Evolutionary conservation across 2,329 filamentous ascomycete genomes (phyloP), one percentile per base, ranked within the genome.

Genomic region (Geosmithia putterillii): DNA sequence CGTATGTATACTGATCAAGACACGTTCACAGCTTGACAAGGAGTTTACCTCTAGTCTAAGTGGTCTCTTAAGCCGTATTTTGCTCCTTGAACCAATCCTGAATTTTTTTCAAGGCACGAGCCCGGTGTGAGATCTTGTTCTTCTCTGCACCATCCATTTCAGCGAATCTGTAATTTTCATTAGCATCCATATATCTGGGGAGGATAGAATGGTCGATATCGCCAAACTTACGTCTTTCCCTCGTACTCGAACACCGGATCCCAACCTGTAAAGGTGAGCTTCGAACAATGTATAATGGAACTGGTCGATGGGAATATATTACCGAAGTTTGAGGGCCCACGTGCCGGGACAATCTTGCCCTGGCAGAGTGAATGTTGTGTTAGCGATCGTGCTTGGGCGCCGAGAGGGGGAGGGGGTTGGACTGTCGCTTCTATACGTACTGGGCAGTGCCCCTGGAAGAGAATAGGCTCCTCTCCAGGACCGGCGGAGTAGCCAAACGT

Each of bases 201-300:
- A 14, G 28, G 28, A 32, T 12, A 12, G 28, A 32, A 14, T 25
- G 6, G 10, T 8, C 14, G n/a, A 20, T 7, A 5, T 8, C 22
- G 20, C 15, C 20, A 35, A 37, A 63, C 73, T 57, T 60, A 78
- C 67, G 92, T 98, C 64, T 86, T 70, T 37, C 89, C 89, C 50
- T 94, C 75, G 52, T 94, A 90, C 65, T 98, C 92, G 55, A 98
- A 98, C 50, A 94, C 83, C 2, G 92, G 79, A 61, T 98, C 92
- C 92, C 92, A 98, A 39, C 90, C 89, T 94, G 40, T 9, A 15
- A 19, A 7, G 8, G 40, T 23, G n/a, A 41, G 45, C 25, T 38
- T 43, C 19, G 25, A 42, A n/a, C 22, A 25, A 37, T 10, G 7
- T 19, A 35, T 7, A 17, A 38, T 14, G 21, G 39, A 9, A 37